Percentiles rank a stretch among this genome's conserved stretches.
phyloP scores from a whole-genome alignment of 2,329 filamentous ascomycete genomes.

The Xylaria multiplex region DNA sequence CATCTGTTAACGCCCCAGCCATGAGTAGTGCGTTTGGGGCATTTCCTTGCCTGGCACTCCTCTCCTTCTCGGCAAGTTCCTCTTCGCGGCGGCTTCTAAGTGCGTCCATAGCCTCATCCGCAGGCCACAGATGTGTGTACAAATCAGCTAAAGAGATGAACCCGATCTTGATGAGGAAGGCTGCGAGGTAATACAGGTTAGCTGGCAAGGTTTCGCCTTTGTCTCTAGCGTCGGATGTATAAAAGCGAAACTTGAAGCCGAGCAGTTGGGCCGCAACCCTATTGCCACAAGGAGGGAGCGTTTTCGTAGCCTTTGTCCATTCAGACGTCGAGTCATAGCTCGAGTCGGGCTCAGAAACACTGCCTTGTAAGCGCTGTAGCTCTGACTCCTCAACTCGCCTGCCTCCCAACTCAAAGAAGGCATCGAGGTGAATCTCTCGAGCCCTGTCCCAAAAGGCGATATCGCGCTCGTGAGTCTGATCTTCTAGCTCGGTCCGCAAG shows the following conservation, averaged over 20 bases:
- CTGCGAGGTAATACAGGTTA: conserved; percentile 91
- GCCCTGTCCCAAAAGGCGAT: conserved; percentile 82
- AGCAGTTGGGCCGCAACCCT: conserved; percentile 92
- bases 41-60: conserved; percentile 74
- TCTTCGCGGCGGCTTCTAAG: conserved; percentile 76
- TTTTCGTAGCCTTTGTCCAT: conserved; percentile 85
- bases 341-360: conserved; percentile 59
- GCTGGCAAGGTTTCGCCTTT: conserved; percentile 82
- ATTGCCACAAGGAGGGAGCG: conserved; percentile 85
- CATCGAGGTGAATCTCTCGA: conserved; percentile 78
- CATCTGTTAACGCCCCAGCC: conserved; percentile 88
- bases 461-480: conserved; percentile 73
- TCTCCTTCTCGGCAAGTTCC: conserved; percentile 82
- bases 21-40: conserved; percentile 84
- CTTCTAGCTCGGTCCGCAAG: conserved; percentile 68
- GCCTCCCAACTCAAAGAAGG: conserved; percentile 89
- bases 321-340: conserved; percentile 54
- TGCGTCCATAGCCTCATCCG: conserved; percentile 82
- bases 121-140: conserved; percentile 89
- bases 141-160: conserved; percentile 93
- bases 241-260: conserved; percentile 97
- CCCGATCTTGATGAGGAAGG: conserved; percentile 93
- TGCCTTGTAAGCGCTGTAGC: conserved; percentile 57
- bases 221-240: conserved; percentile 81
- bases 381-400: conserved; percentile 71